Evolutionary conservation across 495 filamentous ascomycete species (phyloP).

Genomic region (Cladorrhinum samala): DNA sequence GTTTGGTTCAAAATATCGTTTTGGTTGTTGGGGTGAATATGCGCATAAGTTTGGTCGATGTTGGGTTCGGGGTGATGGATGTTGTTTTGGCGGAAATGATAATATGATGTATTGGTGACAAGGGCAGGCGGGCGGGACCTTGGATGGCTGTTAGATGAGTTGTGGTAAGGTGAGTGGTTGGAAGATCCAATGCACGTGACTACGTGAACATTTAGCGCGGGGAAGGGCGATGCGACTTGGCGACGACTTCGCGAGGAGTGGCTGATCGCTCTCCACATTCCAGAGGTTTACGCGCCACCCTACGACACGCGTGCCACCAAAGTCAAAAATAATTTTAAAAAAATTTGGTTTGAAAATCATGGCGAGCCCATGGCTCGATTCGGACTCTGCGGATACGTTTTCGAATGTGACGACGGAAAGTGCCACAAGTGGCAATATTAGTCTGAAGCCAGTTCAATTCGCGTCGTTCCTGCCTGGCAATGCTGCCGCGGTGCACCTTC

Average conservation of each 20-base stretch:
- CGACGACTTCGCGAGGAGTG: not conserved
- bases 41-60: not conserved
- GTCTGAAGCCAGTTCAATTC: not conserved
- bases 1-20: not conserved
- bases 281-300: not conserved
- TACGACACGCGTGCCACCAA: not conserved
- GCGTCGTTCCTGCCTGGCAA: not conserved
- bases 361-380: too few relatives aligned
- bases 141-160: not conserved
- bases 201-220: not conserved
- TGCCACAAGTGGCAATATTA: too few relatives aligned
- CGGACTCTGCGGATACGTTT: not conserved
- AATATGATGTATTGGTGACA: not conserved
- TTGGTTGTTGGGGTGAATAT: not conserved
- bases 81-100: not conserved
- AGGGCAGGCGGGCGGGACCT: not conserved
- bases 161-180: not conserved
- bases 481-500: not conserved
- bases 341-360: too few relatives aligned
- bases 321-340: not conserved
- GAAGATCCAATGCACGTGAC: not conserved
- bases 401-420: not conserved
- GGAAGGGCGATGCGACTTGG: not conserved
- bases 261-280: not conserved
- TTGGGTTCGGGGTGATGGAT: not conserved